phyloP scores from a whole-genome alignment of 345 rosid species.

The rapeseed (Brassica napus) region Da-Ae NC_063442.1:42683501-42684000 shows the following conservation, averaged over 20 bases:
- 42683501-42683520: not conserved
- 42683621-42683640: conserved; percentile 27
- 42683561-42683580: not conserved
- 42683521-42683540: no score
- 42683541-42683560: no score
- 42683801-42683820: conserved; percentile 9
- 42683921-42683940: no score
- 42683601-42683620: conserved; percentile 18
- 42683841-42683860: not conserved
- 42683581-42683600: conserved; percentile 27
- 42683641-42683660: not conserved
- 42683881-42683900: not conserved
- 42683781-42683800: conserved; percentile 24
- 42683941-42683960: no score
- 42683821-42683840: not conserved
- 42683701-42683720: no score
- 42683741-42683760: conserved; percentile 31
- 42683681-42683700: not conserved
- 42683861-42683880: not conserved
- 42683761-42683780: conserved; percentile 36
- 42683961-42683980: no score
- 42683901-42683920: not conserved
- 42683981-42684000: no score
- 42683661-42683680: conserved; percentile 8
- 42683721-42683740: conserved; percentile 23